phyloP scores from a whole-genome alignment of 108 stramenopile genomes.

The Licmophora abbreviata region DNA sequence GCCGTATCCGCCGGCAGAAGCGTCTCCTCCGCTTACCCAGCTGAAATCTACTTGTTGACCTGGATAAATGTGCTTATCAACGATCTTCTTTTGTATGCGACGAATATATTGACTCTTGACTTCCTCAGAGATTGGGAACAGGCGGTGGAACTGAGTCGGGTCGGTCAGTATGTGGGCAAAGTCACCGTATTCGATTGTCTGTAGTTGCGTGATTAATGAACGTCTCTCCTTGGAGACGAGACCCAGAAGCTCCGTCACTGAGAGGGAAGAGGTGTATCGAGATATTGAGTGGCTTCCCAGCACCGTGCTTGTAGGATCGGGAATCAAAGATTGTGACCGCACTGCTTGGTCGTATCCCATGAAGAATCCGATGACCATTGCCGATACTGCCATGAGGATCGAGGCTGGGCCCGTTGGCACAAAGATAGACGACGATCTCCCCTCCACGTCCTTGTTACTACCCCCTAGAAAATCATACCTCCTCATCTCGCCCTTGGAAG shows the following conservation, averaged over 20 bases:
- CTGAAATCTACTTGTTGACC: constrained; percentile 15
- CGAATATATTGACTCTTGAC: neutral
- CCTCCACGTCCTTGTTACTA: too few species aligned
- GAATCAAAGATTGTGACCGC: neutral
- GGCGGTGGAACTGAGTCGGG: neutral
- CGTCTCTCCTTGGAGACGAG: neutral
- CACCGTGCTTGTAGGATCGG: too few species aligned
- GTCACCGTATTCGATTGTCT: neutral
- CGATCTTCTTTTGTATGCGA: neutral
- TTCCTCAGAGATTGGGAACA: neutral
- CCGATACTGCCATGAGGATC: neutral
- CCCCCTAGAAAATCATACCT: too few species aligned
- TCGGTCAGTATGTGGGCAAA: neutral
- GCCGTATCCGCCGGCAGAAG: constrained; percentile 74
- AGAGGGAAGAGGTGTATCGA: neutral
- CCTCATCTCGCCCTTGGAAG: too few species aligned
- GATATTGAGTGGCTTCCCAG: neutral
- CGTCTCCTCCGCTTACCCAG: constrained; percentile 70
- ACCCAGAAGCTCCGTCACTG: neutral
- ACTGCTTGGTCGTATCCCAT: constrained; percentile 1
- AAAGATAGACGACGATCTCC: too few species aligned
- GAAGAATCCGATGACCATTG: neutral
- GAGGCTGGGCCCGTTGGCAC: too few species aligned
- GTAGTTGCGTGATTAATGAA: neutral
- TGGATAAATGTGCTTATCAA: neutral